Evolutionary conservation across 2,329 filamentous ascomycete species (phyloP).

Genomic region (Fusarium sp.): DNA sequence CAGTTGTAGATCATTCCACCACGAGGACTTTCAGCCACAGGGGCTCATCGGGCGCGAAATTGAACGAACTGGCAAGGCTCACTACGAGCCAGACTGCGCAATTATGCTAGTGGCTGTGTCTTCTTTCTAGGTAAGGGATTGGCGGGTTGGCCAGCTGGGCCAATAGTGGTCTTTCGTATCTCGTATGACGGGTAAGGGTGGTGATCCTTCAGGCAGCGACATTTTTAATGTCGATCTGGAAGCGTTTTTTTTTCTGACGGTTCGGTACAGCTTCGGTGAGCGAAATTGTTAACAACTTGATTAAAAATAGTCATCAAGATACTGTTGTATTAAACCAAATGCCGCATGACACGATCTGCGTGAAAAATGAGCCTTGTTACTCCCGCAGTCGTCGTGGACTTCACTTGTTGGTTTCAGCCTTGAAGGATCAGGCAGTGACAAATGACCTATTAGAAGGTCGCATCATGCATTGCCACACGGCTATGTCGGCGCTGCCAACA

Average conservation of each 20-base stretch:
- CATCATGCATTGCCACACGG: background rate
- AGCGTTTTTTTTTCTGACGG: background rate
- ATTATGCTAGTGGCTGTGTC: background rate
- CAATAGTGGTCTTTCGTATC: background rate
- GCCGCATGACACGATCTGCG: background rate
- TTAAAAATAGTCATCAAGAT: background rate
- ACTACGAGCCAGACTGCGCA: background rate
- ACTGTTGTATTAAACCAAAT: background rate
- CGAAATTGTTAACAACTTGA: rapidly evolving
- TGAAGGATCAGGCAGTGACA: background rate
- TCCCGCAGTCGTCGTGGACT: background rate
- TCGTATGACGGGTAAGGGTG: background rate
- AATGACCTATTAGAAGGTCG: background rate
- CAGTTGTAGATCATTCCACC: background rate
- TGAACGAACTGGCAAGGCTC: background rate
- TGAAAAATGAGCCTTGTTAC: background rate
- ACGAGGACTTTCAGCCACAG: background rate
- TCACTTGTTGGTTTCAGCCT: background rate
- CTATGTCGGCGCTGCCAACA: background rate
- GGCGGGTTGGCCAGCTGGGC: background rate
- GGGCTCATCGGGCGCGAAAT: background rate
- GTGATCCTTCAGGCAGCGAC: background rate
- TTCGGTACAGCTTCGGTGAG: background rate
- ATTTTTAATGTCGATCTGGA: background rate
- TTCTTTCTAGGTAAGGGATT: background rate